Conservation (phyloP, 441 rosid genomes). For the Arabidopsis lyrata region DNA sequence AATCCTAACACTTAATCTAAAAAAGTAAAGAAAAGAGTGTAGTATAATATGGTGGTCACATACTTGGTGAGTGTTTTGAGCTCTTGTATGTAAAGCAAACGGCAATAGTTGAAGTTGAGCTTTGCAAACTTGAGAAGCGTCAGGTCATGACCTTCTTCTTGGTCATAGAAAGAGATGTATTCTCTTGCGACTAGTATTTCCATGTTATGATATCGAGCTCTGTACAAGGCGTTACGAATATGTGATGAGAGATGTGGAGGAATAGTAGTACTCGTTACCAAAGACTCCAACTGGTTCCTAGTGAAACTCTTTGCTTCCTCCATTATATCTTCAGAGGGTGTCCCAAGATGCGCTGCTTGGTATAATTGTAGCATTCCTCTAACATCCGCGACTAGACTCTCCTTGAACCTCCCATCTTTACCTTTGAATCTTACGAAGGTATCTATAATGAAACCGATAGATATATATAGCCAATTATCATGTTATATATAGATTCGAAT, state of each 20-base stretch:
- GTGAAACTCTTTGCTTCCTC: constrained; percentile 21
- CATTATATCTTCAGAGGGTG: constrained; percentile 20
- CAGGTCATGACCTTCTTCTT: constrained; percentile 28
- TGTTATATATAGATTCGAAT: background rate
- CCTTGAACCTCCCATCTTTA: constrained; percentile 23
- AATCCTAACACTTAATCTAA: too few species aligned
- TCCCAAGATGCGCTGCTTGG: constrained; percentile 6
- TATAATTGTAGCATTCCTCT: constrained; percentile 27
- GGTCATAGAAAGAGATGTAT: constrained; percentile 24
- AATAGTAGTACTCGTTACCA: background rate
- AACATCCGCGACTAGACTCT: background rate
- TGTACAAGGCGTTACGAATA: constrained; percentile 36
- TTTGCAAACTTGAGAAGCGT: constrained; percentile 33
- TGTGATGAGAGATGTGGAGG: constrained; percentile 27
- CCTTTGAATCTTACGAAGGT: constrained; percentile 12
- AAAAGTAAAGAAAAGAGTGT: background rate
- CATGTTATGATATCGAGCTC: constrained; percentile 36
- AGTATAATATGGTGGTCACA: background rate
- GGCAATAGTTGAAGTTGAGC: constrained; percentile 28
- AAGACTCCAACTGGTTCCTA: background rate
- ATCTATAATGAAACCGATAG: background rate
- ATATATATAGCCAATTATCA: background rate
- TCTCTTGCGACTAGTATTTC: constrained; percentile 33
- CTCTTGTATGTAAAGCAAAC: constrained; percentile 19
- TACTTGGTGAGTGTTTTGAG: constrained; percentile 24